Evolutionary conservation across 345 rosid genomes (phyloP).

Genomic region (Mercurialis annua): DNA sequence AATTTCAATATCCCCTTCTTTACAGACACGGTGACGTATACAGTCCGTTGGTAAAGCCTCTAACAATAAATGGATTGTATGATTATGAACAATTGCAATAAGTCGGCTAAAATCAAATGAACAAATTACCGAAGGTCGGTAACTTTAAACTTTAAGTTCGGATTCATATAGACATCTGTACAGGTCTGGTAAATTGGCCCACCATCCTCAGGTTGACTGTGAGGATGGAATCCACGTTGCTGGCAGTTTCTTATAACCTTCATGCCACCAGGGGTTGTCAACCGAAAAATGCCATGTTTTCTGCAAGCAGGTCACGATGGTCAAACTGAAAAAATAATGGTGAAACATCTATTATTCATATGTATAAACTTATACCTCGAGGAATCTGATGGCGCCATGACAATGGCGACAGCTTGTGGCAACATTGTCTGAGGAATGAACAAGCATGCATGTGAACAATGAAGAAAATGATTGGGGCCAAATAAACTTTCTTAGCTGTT

Average conservation of each 20-base stretch:
- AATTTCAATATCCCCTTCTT: not conserved
- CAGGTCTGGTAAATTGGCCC: conserved; percentile 82
- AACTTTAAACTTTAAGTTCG: conserved; percentile 67
- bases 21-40: conserved; percentile 4
- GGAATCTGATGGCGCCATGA: conserved; percentile 86
- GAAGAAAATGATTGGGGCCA: not conserved
- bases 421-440: conserved; percentile 68
- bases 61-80: conserved; percentile 1
- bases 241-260: conserved; percentile 83
- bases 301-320: conserved; percentile 25
- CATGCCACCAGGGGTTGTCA: conserved; percentile 94
- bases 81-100: conserved; percentile 20
- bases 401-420: conserved; percentile 98
- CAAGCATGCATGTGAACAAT: conserved; percentile 4
- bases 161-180: conserved; percentile 89
- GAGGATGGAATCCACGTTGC: conserved; percentile 86
- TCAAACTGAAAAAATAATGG: not conserved
- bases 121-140: conserved; percentile 73
- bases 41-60: not conserved
- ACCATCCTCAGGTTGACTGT: conserved; percentile 72
- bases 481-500: not conserved
- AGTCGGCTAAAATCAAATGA: not conserved
- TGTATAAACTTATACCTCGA: conserved; percentile 68
- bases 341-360: not conserved
- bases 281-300: conserved; percentile 82